Evolutionary conservation across 2,329 filamentous ascomycete species (phyloP).

Genomic region (Zopfia rhizophila): DNA sequence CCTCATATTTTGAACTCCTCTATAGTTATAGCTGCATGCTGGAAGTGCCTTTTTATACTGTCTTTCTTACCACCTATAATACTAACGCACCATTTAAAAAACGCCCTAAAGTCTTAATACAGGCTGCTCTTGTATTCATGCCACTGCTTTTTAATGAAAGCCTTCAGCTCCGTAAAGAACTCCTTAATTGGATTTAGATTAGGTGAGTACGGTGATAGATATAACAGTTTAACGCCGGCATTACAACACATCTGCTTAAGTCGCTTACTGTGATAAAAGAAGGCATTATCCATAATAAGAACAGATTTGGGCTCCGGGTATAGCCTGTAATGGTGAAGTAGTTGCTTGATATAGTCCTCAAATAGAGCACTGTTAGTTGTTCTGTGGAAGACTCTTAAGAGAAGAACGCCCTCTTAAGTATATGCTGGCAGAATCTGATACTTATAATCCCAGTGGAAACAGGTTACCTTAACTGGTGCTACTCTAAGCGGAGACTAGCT

Average conservation of each 20-base stretch:
- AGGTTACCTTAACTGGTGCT: no score
- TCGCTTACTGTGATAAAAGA: slow-evolving; percentile 18
- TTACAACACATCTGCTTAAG: slow-evolving; percentile 41
- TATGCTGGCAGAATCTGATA: neutral
- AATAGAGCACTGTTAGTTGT: slow-evolving; percentile 1
- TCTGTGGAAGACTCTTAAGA: neutral
- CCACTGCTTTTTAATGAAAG: slow-evolving; percentile 39
- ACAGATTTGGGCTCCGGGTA: no score
- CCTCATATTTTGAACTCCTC: no score
- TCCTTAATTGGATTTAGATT: slow-evolving; percentile 49
- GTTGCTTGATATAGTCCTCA: slow-evolving; percentile 1
- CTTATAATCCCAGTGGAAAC: no score
- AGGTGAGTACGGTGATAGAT: slow-evolving; percentile 46
- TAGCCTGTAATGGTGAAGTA: slow-evolving; percentile 1
- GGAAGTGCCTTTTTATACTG: slow-evolving; percentile 39
- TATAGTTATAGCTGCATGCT: slow-evolving; percentile 30
- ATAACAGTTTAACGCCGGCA: slow-evolving; percentile 41
- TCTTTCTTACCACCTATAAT: slow-evolving; percentile 30
- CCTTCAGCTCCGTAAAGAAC: slow-evolving; percentile 47
- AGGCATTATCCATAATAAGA: neutral
- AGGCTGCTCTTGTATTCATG: slow-evolving; percentile 28
- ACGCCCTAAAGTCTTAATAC: slow-evolving; percentile 32
- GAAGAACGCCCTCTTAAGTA: no score
- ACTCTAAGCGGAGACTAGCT: no score
- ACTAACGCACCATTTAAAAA: slow-evolving; percentile 40